Evolutionary conservation across 78 protist genomes (phyloP), one percentile per base, ranked within the genome.

Genomic region (Monosiga brevicollis): DNA sequence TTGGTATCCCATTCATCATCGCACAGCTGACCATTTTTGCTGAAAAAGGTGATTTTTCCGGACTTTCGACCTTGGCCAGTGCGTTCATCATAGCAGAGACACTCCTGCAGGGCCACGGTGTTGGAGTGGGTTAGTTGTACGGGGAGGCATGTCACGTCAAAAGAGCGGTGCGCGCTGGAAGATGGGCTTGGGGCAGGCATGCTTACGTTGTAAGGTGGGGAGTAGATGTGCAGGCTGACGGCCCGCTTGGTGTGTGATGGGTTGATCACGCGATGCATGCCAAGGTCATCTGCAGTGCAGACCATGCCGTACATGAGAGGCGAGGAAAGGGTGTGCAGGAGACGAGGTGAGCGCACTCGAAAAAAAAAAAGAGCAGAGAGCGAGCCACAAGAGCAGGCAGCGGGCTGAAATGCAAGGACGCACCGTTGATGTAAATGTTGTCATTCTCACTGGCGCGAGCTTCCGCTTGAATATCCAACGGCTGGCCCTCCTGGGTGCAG

Each of bases 171-270:
- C 29, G 6, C 29, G 62, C 15, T 15, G 62, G 62, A 20, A 15
- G 62, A 49, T 6, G 29, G 15, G 62, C 29, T 6, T 49, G 62
- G 6, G 62, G 29, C 6, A 6, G 62, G 15, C 62, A 49, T 49
- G 62, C 6, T 49, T 49, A 49, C 62, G 29, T 6, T 20, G 62
- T 76, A 81, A 0, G 84, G 84, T 2, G 84, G 84, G 36, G 79
- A 72, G 84, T 81, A 81, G 40, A 81, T 35, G 62, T 81, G 84
- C 26, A 81, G 84, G 25, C 49, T 26, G 38, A 72, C 54, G 71
- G 78, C 49, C 29, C 42, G 20, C 38, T 11, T 25, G 37, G 55
- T 32, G 62, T 81, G 49, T 39, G 36, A 15, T 6, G 42, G 2
- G 40, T 81, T 81, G 29, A 20, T 26, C 10, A 81, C 32, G n/a